Base-by-base conservation (phyloP, 352 stramenopile genomes). In the Pythium utonaiense region DNA sequence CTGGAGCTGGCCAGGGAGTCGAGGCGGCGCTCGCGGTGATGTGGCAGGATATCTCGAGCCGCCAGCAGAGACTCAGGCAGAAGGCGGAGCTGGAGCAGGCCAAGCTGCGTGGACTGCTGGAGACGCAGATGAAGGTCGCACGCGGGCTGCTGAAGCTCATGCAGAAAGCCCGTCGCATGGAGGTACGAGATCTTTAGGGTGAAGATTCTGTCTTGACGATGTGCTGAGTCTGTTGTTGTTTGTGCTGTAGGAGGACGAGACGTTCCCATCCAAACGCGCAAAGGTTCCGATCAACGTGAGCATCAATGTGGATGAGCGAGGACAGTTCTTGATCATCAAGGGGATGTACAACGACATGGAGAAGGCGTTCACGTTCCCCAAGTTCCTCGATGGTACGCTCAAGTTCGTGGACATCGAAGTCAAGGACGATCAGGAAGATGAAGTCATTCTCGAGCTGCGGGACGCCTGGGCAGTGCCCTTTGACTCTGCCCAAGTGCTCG, bases 91-190 rank as follows among this genome's bases (percentile, higher is more conserved):
- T 64, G 6, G 67, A 75, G 22, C 73, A 78, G 22, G 33, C 40
- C 14, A 62, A 48, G 31, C 28, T 78, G 28, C 42, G 49, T 7
- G 45, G 63, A 17, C 34, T 62, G 3, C 19, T 78, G 13, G 57
- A 78, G 48, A 59, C 64, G 0, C 70, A 78, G 19, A 52, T 75
- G 31, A 62, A 57, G 63, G 60, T 78, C 17, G 67, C 67, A 2
- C 61, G 49, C 6, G 45, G 64, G 31, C 54, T 78, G 8, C 60
- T 75, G 31, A 61, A 59, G 27, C 57, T 64, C 1, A 64, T 64
- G 38, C 57, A 64, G 21, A 59, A 64, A 22, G 57, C 57, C 3
- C 40, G 50, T 3, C 49, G 50, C 21, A 53, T 64, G 28, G 57
- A 64, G 48, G 56, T 62, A 13, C 2, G 42, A 34, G 10, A 21